phyloP scores from a whole-genome alignment of 2,329 filamentous ascomycete genomes.

The Colletotrichum navitas region DNA sequence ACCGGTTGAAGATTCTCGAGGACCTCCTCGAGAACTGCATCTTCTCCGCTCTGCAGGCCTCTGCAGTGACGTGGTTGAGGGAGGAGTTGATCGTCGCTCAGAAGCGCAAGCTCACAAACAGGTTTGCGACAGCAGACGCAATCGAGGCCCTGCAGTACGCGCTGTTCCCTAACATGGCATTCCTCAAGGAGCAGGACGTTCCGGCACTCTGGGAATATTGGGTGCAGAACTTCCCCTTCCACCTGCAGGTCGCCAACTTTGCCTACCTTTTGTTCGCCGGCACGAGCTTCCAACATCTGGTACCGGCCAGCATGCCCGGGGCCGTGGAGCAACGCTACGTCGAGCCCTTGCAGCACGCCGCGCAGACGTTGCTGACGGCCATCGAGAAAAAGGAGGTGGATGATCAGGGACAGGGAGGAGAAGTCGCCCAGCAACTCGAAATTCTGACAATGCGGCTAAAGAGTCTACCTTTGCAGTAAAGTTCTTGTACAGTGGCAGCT shows the following conservation, averaged over 20 bases:
- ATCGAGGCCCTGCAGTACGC: conserved; percentile 72
- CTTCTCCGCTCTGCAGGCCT: conserved; percentile 72
- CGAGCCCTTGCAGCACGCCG: conserved; percentile 63
- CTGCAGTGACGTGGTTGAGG: conserved; percentile 72
- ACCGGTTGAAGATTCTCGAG: conserved; percentile 71
- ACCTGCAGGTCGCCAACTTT: conserved; percentile 73
- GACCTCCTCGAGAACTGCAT: conserved; percentile 76
- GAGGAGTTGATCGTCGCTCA: conserved; percentile 69
- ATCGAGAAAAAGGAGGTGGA: conserved; percentile 51
- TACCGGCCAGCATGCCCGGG: conserved; percentile 68
- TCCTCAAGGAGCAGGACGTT: conserved; percentile 57
- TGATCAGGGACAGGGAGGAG: conserved; percentile 44
- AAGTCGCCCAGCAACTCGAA: conserved; percentile 55
- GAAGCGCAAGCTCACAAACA: conserved; percentile 47
- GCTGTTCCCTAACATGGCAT: conserved; percentile 69
- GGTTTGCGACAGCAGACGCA: conserved; percentile 66
- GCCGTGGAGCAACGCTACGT: conserved; percentile 71
- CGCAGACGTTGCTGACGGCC: conserved; percentile 52
- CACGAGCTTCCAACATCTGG: conserved; percentile 58
- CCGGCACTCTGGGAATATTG: conserved; percentile 64
- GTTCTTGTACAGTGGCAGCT: conserved; percentile 16
- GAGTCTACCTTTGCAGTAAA: conserved; percentile 56
- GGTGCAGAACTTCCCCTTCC: conserved; percentile 62
- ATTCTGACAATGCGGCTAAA: conserved; percentile 59
- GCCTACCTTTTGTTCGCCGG: conserved; percentile 67